A percentile compares a stretch with the other conserved stretches of the same genome.
Evolutionary conservation across 1,284 basidiomycete species (phyloP).

Genomic region (Ganoderma leucocontextum): DNA sequence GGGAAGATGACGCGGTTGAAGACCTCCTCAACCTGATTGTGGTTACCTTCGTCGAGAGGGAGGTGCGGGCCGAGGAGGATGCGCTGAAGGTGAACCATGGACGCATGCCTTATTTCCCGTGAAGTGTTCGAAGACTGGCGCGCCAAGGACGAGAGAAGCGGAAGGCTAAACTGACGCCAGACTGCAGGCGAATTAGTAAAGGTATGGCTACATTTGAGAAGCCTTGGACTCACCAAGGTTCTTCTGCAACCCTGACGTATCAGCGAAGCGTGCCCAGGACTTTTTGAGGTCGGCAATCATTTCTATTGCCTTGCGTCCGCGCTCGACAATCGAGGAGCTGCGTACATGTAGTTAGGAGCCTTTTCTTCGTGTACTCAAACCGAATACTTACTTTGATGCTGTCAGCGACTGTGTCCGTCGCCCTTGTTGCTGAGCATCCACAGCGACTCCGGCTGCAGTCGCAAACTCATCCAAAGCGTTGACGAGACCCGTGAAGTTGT

Average conservation of each 20-base stretch:
- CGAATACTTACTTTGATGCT: constrained; percentile 55
- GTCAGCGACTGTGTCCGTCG: constrained; percentile 61
- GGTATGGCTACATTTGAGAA: constrained; percentile 5
- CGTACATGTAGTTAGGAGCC: neutral
- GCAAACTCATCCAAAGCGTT: constrained; percentile 91
- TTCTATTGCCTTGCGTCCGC: constrained; percentile 87
- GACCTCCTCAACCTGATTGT: constrained; percentile 78
- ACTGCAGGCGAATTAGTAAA: constrained; percentile 53
- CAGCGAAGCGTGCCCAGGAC: constrained; percentile 64
- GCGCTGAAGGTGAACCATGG: constrained; percentile 89
- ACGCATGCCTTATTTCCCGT: constrained; percentile 85
- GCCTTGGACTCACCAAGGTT: constrained; percentile 55
- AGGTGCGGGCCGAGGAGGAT: constrained; percentile 86
- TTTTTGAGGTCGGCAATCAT: constrained; percentile 79
- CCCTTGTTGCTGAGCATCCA: constrained; percentile 64
- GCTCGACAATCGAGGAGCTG: constrained; percentile 80
- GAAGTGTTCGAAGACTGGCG: constrained; percentile 89
- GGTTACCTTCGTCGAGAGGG: constrained; percentile 61
- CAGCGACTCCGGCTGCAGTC: constrained; percentile 68
- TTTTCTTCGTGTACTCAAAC: neutral
- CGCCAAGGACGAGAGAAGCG: constrained; percentile 80
- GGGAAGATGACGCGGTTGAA: constrained; percentile 95
- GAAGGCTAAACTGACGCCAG: constrained; percentile 86
- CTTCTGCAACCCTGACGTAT: constrained; percentile 52
- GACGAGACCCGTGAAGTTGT: constrained; percentile 87